phyloP scores from a whole-genome alignment of 352 stramenopile species.

The Pythium aquatile region DNA sequence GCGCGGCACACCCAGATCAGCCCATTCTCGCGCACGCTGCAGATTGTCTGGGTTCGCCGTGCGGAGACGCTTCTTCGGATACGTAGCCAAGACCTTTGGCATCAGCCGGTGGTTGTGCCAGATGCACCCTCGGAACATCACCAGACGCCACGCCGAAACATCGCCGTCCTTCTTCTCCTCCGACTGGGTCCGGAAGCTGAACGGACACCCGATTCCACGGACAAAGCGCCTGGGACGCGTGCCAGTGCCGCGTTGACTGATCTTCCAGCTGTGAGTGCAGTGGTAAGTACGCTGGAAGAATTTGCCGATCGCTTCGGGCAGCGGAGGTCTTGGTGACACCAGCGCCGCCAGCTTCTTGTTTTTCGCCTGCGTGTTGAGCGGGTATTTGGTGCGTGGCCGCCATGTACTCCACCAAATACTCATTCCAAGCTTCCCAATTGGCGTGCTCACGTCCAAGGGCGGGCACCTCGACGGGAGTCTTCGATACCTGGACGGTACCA shows the following conservation, averaged over 20 bases:
- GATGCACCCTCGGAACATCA: neutral
- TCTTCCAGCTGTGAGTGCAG: neutral
- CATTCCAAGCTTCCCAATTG: neutral
- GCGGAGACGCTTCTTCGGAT: neutral
- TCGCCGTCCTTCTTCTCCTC: neutral
- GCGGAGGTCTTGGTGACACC: neutral
- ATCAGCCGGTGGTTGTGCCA: slow-evolving; percentile 2
- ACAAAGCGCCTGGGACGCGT: neutral
- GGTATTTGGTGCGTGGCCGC: neutral
- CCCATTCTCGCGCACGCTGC: neutral
- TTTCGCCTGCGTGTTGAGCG: neutral
- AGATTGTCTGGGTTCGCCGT: neutral
- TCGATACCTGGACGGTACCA: neutral
- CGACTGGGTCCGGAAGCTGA: neutral
- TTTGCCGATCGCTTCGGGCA: neutral
- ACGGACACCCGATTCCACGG: neutral
- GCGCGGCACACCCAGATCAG: neutral
- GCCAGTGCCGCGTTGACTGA: neutral
- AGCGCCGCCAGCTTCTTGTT: neutral
- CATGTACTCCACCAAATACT: neutral
- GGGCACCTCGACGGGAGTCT: neutral
- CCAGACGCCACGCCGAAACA: neutral
- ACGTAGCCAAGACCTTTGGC: neutral
- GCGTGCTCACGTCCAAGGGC: neutral
- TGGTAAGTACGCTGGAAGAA: neutral